Evolutionary conservation across 495 filamentous ascomycete genomes (phyloP), one percentile per base, ranked within the genome.

Genomic region (Pseudoneurospora amorphoporcata): DNA sequence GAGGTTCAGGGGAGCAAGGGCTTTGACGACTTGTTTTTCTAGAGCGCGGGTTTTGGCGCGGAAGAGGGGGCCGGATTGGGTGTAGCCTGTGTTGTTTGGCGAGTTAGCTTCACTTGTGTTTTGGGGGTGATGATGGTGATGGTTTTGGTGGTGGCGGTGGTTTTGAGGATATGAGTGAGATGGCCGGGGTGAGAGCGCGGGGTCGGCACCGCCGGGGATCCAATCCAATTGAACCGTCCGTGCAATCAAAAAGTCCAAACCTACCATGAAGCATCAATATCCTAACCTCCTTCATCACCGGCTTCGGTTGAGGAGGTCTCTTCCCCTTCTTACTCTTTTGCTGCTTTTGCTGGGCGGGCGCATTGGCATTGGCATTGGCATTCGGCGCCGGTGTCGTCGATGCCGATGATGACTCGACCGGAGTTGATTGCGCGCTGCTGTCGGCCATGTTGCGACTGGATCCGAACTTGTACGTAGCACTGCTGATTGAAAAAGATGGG

Each of bases 31-130:
- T 77, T 88, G 79, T 81, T 97, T 98, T 77, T 92, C 86, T 17
- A 98, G 86, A 32, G 93, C 94, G 80, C 91, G 90, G 74, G 92
- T 95, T 85, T 98, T 98, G 81, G 91, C 87, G 82, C 89, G 90
- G 89, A 98, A 98, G 78, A 93, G 83, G 2, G 89, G 79, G 40
- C 94, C 94, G 39, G 93, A 94, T 86, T 98, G 95, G 1, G 95
- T 97, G 88, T 91, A 98, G 82, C 95, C 89, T 87, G 71, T 45
- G 23, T 23, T 23, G 23, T 23, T 23, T 23, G 23, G 23, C 23
- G 23, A 23, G 23, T 23, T 23, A 23, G 23, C 23, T 23, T 23
- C 23, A 23, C 23, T 23, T 23, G 23, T 23, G 23, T 23, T 23
- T 23, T 23, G 45, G 3, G 23, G 61, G 4, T 69, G 16, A n/a